These are phyloP conservation scores for Vitis rotundifolia DNA, from an alignment of 164 flowering plant genomes.

Conservation along the genomic window DNA sequence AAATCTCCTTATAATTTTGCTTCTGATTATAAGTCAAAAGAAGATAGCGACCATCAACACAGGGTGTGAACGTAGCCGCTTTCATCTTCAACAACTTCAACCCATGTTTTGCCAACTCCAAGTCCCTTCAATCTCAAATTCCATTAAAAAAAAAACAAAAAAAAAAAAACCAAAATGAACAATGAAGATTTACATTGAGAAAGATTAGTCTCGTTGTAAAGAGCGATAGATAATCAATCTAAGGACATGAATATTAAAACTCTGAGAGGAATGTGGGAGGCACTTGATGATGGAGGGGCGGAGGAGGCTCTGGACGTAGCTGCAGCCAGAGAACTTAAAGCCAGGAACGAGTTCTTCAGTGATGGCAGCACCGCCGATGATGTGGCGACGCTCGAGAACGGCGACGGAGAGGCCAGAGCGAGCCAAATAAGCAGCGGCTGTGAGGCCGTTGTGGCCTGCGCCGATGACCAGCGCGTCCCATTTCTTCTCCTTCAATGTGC, in stretches of 20 bases:
- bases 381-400: conserved; percentile 88
- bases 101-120: conserved; percentile 80
- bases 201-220: too few relatives aligned
- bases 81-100: conserved; percentile 76
- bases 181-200: too few relatives aligned
- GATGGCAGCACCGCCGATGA: conserved; percentile 93
- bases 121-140: conserved; percentile 42
- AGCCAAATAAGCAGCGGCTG: conserved; percentile 90
- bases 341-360: conserved; percentile 94
- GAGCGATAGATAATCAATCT: too few relatives aligned
- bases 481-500: conserved; percentile 38
- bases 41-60: conserved; percentile 85
- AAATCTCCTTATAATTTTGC: conserved; percentile 68
- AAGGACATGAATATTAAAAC: background rate
- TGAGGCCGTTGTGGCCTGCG: conserved; percentile 95
- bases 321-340: conserved; percentile 93
- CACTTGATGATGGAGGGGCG: conserved; percentile 83
- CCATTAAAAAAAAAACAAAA: background rate
- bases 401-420: conserved; percentile 93
- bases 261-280: background rate
- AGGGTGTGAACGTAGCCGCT: conserved; percentile 93
- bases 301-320: conserved; percentile 96
- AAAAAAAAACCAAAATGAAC: background rate
- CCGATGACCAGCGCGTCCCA: conserved; percentile 93
- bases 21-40: conserved; percentile 70